These are phyloP conservation scores for Coniophora puteana DNA, from an alignment of 1,284 basidiomycete genomes.

Conservation along the genomic window DNA sequence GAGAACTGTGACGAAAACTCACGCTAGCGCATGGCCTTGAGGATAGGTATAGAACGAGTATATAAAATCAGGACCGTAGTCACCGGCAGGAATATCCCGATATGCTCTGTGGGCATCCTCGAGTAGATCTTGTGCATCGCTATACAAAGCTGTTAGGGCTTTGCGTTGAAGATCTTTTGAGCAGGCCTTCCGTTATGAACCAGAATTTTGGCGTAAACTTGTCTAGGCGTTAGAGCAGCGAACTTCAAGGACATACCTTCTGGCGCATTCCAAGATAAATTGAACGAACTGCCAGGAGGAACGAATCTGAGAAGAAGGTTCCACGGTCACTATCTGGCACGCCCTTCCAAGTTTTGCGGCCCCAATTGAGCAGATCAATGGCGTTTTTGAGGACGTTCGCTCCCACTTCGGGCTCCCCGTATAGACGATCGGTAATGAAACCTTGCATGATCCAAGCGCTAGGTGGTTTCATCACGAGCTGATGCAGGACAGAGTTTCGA, in stretches of 20 bases:
- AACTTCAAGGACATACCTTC: constrained; percentile 15
- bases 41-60: constrained; percentile 8
- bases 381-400: constrained; percentile 16
- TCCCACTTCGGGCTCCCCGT: constrained; percentile 7
- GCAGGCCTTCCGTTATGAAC: too few species aligned
- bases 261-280: constrained; percentile 22
- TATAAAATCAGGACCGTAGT: constrained; percentile 6
- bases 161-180: too few species aligned
- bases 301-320: constrained; percentile 23
- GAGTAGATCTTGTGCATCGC: constrained; percentile 6
- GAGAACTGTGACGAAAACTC: not conserved
- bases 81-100: not conserved
- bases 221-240: not conserved
- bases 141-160: constrained; percentile 4
- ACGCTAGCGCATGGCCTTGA: not conserved
- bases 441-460: constrained; percentile 28
- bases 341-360: constrained; percentile 20
- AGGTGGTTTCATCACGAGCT: constrained; percentile 2
- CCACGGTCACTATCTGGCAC: constrained; percentile 21
- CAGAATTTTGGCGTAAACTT: constrained; percentile 5
- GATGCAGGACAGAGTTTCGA: constrained; percentile 12
- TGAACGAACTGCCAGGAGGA: constrained; percentile 23
- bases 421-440: constrained; percentile 13
- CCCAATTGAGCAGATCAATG: constrained; percentile 22
- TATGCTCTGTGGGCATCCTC: not conserved